Conservation (phyloP, 345 rosid species). For the Salix caprea region DNA sequence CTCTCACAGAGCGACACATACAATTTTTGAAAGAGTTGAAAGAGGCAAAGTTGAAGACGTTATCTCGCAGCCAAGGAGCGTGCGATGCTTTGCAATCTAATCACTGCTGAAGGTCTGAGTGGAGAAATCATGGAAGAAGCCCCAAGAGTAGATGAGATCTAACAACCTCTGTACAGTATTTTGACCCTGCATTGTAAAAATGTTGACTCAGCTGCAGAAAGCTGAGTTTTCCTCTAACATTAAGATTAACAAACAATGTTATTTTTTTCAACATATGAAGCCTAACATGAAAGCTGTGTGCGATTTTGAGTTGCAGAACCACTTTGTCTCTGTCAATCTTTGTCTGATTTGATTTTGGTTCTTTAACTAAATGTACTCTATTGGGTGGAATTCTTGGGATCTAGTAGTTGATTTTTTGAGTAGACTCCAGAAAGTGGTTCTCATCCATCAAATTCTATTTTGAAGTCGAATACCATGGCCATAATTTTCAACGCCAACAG, state of each 20-base stretch:
- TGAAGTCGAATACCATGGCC: not conserved
- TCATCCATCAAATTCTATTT: not conserved
- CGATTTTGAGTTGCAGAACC: not conserved
- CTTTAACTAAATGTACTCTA: no score
- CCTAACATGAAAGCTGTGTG: no score
- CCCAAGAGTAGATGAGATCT: not conserved
- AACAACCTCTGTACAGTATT: constrained; percentile 16
- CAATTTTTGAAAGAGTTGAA: no score
- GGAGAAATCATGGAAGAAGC: no score
- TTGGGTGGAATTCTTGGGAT: not conserved
- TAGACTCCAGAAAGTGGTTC: not conserved
- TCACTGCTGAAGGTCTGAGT: no score
- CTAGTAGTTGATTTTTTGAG: not conserved
- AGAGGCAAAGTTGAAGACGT: no score
- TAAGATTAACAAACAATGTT: no score
- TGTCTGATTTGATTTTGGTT: not conserved
- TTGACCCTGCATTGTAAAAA: not conserved
- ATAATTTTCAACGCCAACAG: not conserved
- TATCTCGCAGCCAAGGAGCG: no score
- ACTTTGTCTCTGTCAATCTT: not conserved
- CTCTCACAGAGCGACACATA: no score
- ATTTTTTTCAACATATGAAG: not conserved
- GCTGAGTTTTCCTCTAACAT: no score
- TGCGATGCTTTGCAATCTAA: no score
- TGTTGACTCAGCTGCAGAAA: not conserved